These are phyloP conservation scores for Leccinum rimulosum DNA, from an alignment of 768 basidiomycete species.

Conservation along the genomic window DNA sequence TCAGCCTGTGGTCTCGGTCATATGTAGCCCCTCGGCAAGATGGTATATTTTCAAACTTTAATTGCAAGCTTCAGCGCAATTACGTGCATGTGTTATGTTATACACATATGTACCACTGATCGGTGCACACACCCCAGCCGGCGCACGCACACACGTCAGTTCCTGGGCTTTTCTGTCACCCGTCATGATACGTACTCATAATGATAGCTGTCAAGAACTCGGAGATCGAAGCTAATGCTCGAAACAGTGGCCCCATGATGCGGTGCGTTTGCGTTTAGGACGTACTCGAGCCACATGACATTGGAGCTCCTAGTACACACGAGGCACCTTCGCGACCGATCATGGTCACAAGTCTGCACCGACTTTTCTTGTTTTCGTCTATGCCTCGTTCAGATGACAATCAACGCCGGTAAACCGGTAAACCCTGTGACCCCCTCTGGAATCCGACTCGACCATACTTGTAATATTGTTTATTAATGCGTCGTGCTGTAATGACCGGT, in stretches of 20 bases:
- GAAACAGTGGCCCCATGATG: background rate
- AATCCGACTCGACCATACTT: background rate
- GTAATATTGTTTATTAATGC: conserved; percentile 12
- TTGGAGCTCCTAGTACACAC: background rate
- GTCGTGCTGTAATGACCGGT: conserved; percentile 6
- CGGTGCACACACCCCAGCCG: too few species aligned
- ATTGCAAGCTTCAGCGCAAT: conserved; percentile 33
- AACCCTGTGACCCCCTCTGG: background rate
- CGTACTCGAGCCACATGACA: conserved; percentile 16
- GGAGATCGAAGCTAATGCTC: conserved; percentile 3
- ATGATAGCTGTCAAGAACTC: conserved; percentile 5
- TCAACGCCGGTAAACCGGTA: conserved; percentile 48
- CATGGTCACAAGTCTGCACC: conserved; percentile 55
- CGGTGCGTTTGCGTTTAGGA: conserved; percentile 17
- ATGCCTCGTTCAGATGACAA: conserved; percentile 44
- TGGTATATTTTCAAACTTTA: conserved; percentile 22
- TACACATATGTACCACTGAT: background rate
- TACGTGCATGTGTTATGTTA: conserved; percentile 32
- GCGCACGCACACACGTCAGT: conserved; percentile 16
- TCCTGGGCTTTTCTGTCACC: background rate
- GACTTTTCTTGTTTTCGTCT: conserved; percentile 23
- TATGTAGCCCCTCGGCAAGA: background rate
- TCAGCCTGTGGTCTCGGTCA: background rate
- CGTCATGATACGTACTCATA: conserved; percentile 2
- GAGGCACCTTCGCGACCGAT: background rate